Percentiles rank a stretch among this genome's conserved stretches.
Conservation (phyloP, 768 basidiomycete species). For the Phlegmacium glaucopus region DNA sequence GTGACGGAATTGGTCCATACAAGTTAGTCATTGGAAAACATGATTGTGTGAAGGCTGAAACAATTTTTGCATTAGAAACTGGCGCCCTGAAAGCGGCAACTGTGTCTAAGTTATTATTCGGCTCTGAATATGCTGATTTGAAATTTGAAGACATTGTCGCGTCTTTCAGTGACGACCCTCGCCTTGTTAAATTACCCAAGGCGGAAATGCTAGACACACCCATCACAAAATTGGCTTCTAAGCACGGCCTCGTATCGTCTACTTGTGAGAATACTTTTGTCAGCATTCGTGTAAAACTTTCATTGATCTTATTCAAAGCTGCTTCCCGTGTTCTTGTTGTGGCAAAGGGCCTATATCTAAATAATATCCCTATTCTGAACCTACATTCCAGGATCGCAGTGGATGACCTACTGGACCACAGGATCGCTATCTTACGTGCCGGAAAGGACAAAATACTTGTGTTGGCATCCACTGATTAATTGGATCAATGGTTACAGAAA, state of each 20-base stretch:
- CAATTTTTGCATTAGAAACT: conserved; percentile 25
- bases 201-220: conserved; percentile 51
- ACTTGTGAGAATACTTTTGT: conserved; percentile 43
- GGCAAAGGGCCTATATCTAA: conserved; percentile 70
- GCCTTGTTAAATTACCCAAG: conserved; percentile 50
- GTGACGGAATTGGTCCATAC: conserved; percentile 52
- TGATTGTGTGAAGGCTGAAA: neutral
- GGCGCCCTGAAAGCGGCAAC: conserved; percentile 39
- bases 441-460: conserved; percentile 74
- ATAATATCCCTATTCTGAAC: conserved; percentile 57
- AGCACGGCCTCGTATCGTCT: conserved; percentile 56
- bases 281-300: neutral
- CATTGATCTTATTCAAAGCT: conserved; percentile 36
- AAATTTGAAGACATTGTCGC: conserved; percentile 51
- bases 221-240: conserved; percentile 59
- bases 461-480: conserved; percentile 10
- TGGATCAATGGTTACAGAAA: neutral
- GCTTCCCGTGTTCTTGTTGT: conserved; percentile 61
- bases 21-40: conserved; percentile 19
- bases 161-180: conserved; percentile 64
- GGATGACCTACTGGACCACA: conserved; percentile 54
- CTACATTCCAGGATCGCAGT: conserved; percentile 36
- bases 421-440: conserved; percentile 62
- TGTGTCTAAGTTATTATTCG: conserved; percentile 43
- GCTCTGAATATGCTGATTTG: conserved; percentile 41